Evolutionary conservation across 1,284 basidiomycete species (phyloP).

Genomic region (Acaromyces ingoldii): DNA sequence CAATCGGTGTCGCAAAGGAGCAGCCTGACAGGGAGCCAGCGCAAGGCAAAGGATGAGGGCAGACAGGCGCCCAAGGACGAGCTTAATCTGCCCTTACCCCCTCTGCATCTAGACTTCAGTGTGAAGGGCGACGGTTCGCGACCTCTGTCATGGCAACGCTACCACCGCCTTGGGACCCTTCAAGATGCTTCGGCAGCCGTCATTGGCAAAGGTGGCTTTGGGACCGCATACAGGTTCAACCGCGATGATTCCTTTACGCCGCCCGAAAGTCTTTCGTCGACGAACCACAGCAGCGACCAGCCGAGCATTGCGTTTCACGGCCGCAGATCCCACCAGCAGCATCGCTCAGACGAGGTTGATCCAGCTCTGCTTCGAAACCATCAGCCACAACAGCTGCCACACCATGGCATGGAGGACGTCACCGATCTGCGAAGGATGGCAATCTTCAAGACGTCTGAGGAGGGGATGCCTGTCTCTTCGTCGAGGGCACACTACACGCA

Average conservation of each 20-base stretch:
- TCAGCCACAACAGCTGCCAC: too few species aligned
- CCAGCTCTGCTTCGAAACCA: too few species aligned
- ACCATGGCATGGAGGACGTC: conserved; percentile 9
- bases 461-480: neutral
- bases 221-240: conserved; percentile 27
- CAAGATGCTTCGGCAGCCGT: conserved; percentile 8
- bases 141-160: conserved; percentile 3
- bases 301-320: too few species aligned
- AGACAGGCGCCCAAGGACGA: conserved; percentile 4
- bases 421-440: neutral
- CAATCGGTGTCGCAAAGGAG: too few species aligned
- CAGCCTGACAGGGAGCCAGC: too few species aligned
- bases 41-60: too few species aligned
- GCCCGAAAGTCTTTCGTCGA: conserved; percentile 16
- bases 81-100: conserved; percentile 9
- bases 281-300: conserved; percentile 1
- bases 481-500: neutral
- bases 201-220: conserved; percentile 17
- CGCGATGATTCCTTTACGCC: conserved; percentile 28
- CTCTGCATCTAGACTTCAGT: conserved; percentile 4
- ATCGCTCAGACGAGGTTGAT: too few species aligned
- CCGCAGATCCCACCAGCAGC: too few species aligned
- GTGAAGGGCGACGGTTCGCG: neutral
- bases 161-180: conserved; percentile 1
- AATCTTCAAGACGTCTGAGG: too few species aligned